Conservation (phyloP, 2,329 filamentous ascomycete species). For the Penicillium glabrum region DNA sequence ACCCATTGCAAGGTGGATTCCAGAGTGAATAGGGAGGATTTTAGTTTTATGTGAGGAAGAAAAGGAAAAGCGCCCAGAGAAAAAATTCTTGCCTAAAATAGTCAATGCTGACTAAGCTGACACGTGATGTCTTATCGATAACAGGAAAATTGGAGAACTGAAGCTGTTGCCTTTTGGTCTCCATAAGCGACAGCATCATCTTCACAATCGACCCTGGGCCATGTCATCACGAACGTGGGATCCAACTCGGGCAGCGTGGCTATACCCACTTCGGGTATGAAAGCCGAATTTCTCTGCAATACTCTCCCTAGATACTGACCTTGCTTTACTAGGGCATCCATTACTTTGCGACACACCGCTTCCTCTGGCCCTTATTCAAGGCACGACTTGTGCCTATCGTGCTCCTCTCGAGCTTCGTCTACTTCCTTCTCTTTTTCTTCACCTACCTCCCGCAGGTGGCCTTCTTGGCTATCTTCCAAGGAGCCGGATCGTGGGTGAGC, state of each 20-base stretch:
- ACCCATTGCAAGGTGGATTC: conserved; percentile 39
- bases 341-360: conserved; percentile 75
- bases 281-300: background rate
- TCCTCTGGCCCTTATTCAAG: conserved; percentile 78
- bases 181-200: background rate
- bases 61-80: conserved; percentile 26
- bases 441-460: conserved; percentile 86
- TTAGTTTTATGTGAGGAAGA: conserved; percentile 41
- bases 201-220: background rate
- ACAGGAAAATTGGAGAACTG: conserved; percentile 10
- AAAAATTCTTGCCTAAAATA: conserved; percentile 23
- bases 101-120: conserved; percentile 12
- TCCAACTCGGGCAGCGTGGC: conserved; percentile 41
- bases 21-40: conserved; percentile 51
- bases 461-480: conserved; percentile 87
- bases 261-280: conserved; percentile 50
- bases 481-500: conserved; percentile 82
- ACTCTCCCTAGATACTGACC: conserved; percentile 3
- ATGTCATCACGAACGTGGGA: conserved; percentile 12
- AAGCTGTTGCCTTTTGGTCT: conserved; percentile 4
- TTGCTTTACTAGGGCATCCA: conserved; percentile 62
- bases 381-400: conserved; percentile 77
- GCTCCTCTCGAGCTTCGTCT: conserved; percentile 78
- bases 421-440: conserved; percentile 83
- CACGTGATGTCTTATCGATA: conserved; percentile 36